phyloP scores from a whole-genome alignment of 768 basidiomycete species.

The Boletus rubescentipes region DNA sequence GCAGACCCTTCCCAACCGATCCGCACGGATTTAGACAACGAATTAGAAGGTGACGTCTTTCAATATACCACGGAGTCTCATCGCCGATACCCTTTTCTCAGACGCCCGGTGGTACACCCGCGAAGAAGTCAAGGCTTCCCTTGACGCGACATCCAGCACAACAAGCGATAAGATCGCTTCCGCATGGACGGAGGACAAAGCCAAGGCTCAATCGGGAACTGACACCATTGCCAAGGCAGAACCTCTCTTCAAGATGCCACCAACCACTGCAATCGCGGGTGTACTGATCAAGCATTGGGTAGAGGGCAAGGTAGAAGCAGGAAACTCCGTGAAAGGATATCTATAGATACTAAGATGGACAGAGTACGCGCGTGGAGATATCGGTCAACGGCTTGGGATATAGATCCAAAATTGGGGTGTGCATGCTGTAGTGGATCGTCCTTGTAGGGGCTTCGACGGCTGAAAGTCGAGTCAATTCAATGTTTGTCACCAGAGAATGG shows the following conservation, averaged over 20 bases:
- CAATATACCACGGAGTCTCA: not conserved
- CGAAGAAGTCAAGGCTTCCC: conserved; percentile 62
- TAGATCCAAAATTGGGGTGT: not conserved
- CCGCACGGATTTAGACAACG: conserved; percentile 87
- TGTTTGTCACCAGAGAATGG: not conserved
- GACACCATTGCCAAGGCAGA: conserved; percentile 32
- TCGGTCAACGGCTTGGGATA: not conserved
- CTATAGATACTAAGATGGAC: conserved; percentile 31
- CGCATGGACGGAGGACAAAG: conserved; percentile 23
- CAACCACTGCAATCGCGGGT: conserved; percentile 78
- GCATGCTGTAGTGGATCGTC: not conserved
- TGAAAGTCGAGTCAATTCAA: not conserved
- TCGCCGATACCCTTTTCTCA: conserved; percentile 31
- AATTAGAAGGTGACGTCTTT: conserved; percentile 68
- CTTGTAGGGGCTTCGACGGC: not conserved
- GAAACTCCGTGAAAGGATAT: conserved; percentile 43
- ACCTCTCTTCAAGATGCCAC: conserved; percentile 72
- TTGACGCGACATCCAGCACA: conserved; percentile 37
- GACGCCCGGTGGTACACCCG: conserved; percentile 91
- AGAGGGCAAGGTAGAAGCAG: conserved; percentile 50
- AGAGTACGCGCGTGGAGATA: not conserved
- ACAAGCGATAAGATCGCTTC: conserved; percentile 25
- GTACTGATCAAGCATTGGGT: conserved; percentile 83
- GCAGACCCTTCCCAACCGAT: conserved; percentile 74
- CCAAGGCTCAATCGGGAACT: conserved; percentile 15